phyloP scores from a whole-genome alignment of 345 rosid genomes.

The Erodium maritimum region DNA sequence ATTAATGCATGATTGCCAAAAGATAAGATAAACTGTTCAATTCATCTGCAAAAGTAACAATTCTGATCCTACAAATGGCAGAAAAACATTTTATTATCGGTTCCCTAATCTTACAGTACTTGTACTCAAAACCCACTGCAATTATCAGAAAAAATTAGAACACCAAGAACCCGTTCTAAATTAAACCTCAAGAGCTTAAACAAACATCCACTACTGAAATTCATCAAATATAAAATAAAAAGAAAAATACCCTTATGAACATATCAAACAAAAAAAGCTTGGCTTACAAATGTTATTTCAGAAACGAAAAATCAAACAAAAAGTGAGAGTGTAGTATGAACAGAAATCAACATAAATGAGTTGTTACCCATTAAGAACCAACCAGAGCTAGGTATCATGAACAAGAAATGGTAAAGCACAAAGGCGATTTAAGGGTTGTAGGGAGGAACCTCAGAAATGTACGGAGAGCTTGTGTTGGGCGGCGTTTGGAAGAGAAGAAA shows the following conservation, averaged over 20 bases:
- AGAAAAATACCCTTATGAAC: not conserved
- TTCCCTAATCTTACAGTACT: not conserved
- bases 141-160: not conserved
- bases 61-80: not conserved
- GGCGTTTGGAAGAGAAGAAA: not conserved
- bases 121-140: not conserved
- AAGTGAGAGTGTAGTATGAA: not conserved
- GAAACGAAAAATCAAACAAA: too few species aligned
- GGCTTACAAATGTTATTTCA: not conserved
- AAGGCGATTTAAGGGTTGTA: not conserved
- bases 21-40: too few species aligned
- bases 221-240: not conserved
- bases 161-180: not conserved
- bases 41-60: too few species aligned
- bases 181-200: not conserved
- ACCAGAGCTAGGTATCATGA: not conserved
- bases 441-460: not conserved
- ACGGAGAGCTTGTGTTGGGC: not conserved
- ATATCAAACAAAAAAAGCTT: not conserved
- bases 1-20: too few species aligned
- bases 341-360: not conserved
- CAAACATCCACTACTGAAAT: not conserved
- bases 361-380: not conserved
- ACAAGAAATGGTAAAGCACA: not conserved
- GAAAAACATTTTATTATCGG: not conserved